Base-by-base conservation (phyloP, 1,139 yeast species). In the Yamadazyma siamensis region DNA sequence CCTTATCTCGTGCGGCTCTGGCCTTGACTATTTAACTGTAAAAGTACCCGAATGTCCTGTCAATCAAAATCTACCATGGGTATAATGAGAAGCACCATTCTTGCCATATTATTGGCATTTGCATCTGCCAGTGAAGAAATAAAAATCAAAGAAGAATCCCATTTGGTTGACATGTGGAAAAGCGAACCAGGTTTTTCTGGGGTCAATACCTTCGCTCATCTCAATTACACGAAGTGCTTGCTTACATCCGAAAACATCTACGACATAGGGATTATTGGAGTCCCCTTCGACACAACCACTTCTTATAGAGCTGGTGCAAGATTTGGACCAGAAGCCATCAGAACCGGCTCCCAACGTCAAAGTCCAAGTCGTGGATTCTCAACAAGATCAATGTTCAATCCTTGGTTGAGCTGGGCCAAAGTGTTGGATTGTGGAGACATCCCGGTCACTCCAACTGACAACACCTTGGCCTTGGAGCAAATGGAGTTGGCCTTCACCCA, bases 391-490 rank as follows among this genome's bases (percentile, higher is more conserved):
- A 61, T 62, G 1, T 55, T 53, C 29, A 50, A 52, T 25, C 26
- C 32, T 2, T 26, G 14, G 2, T 43, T 53, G 18, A 67, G 60
- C 38, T 61, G 63, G 36, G 49, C 50, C 15, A 40, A 60, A 6
- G 54, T 65, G 15, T 59, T 73, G 4, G 79, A 73, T 43, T 73
- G 79, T 49, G 79, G 79, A 5, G 78, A 73, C 44, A 69, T 72
- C 8, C 71, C 77, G 13, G 64, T 72, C 70, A 65, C 70, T 1
- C 77, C 78, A 11, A 71, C 71, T 39, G 79, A 73, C 41, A 70
- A 72, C 43, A 44, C 77, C 22, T 51, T 72, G 17, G 77, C 77
- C 2, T 53, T 73, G 35, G 65, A 73, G 42, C 78, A 73, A 42
- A 21, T 21, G 23, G 11, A 7, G 23, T n/a, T 21, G 6, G 23